These are phyloP conservation scores for Brasilioporus rufonigricans DNA, from an alignment of 768 basidiomycete genomes.

Conservation along the genomic window DNA sequence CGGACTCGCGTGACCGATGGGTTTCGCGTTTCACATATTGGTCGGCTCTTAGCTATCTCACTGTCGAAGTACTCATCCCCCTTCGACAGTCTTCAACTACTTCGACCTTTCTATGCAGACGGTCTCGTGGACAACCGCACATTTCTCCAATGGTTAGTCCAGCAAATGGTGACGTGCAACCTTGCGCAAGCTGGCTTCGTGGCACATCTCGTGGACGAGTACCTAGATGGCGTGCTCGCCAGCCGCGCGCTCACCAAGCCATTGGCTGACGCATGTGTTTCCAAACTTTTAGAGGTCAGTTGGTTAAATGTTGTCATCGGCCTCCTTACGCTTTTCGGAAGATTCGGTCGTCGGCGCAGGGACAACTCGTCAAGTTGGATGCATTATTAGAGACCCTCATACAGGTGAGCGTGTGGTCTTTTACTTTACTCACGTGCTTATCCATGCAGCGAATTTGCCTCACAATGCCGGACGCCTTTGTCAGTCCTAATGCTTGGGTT, in stretches of 20 bases:
- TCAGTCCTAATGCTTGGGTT: constrained; percentile 70
- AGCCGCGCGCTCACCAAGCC: constrained; percentile 69
- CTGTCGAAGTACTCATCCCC: background rate
- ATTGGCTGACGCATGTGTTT: constrained; percentile 68
- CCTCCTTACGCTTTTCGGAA: constrained; percentile 25
- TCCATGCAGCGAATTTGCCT: constrained; percentile 59
- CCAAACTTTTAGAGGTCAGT: constrained; percentile 63
- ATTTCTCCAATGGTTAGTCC: constrained; percentile 76
- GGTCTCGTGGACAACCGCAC: constrained; percentile 77
- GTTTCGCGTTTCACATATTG: constrained; percentile 76
- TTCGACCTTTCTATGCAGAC: constrained; percentile 77
- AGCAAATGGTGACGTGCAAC: constrained; percentile 74
- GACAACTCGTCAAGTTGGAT: constrained; percentile 54
- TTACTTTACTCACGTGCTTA: background rate
- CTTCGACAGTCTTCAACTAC: constrained; percentile 55
- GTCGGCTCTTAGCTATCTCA: constrained; percentile 35
- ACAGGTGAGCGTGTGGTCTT: constrained; percentile 45
- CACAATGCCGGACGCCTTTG: constrained; percentile 69
- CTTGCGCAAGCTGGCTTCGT: constrained; percentile 81
- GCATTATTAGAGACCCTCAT: constrained; percentile 53
- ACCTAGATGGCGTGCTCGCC: constrained; percentile 63
- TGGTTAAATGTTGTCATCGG: background rate
- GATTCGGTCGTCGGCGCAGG: constrained; percentile 57
- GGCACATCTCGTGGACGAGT: constrained; percentile 74
- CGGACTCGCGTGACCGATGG: constrained; percentile 71